Percentiles rank a stretch among this genome's conserved stretches.
These are phyloP conservation scores for Dactylellina parvicollis DNA, from an alignment of 2,329 filamentous ascomycete genomes.

Conservation along the genomic window DNA sequence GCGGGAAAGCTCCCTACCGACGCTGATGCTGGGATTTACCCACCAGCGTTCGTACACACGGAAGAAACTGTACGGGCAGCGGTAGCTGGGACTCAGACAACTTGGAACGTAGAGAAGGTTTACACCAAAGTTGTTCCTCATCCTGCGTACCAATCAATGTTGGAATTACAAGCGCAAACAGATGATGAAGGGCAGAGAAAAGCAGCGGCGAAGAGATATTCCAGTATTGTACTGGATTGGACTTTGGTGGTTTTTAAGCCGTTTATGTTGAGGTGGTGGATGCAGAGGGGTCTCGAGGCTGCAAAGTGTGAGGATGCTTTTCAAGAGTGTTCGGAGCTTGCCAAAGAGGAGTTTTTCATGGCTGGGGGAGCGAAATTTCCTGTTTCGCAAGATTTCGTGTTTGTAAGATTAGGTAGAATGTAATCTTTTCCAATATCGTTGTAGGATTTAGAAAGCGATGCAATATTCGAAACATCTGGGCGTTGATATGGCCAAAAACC, in stretches of 20 bases:
- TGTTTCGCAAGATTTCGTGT: slow-evolving; percentile 24
- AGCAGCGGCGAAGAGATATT: background rate
- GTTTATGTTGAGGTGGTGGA: slow-evolving; percentile 28
- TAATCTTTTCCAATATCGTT: background rate
- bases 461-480: no score
- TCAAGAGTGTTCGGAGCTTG: slow-evolving; percentile 8
- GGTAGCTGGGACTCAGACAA: background rate
- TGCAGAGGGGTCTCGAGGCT: slow-evolving; percentile 9
- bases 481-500: no score
- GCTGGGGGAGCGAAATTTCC: slow-evolving; percentile 7
- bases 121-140: slow-evolving; percentile 20
- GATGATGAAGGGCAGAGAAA: background rate
- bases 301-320: slow-evolving; percentile 1
- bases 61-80: slow-evolving; percentile 5
- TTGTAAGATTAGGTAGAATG: background rate
- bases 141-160: slow-evolving; percentile 13
- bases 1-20: slow-evolving; percentile 5
- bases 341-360: slow-evolving; percentile 10
- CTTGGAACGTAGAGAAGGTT: slow-evolving; percentile 9
- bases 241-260: slow-evolving; percentile 25
- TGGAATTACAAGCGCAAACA: background rate
- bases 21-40: slow-evolving; percentile 8
- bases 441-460: no score
- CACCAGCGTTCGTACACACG: slow-evolving; percentile 18
- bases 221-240: slow-evolving; percentile 6